Conservation (phyloP, 768 basidiomycete genomes). For the Calocybe gangraenosa region DNA sequence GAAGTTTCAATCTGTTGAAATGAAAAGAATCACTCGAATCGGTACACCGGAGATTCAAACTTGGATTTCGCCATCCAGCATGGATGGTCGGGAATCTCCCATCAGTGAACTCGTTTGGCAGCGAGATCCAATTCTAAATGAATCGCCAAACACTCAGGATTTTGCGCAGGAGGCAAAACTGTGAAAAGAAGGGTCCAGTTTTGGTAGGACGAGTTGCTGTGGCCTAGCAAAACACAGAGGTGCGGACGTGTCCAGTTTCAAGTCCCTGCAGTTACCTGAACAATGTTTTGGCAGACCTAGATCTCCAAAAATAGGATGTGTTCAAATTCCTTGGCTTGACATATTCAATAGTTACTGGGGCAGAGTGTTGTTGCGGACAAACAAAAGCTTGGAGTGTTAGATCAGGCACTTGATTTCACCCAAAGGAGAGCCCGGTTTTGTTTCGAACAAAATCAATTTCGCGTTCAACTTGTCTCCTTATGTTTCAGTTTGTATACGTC, state of each 20-base stretch:
- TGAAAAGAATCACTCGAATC: slow-evolving; percentile 43
- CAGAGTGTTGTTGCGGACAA: too few species aligned
- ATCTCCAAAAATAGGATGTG: slow-evolving; percentile 62
- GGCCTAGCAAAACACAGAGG: slow-evolving; percentile 52
- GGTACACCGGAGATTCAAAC: slow-evolving; percentile 54
- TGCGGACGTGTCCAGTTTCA: slow-evolving; percentile 23
- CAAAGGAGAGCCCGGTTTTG: slow-evolving; percentile 40
- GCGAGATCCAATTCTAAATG: slow-evolving; percentile 44
- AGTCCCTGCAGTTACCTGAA: slow-evolving; percentile 2
- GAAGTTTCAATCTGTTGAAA: slow-evolving; percentile 30
- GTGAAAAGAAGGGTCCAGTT: slow-evolving; percentile 56
- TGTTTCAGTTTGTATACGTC: slow-evolving; percentile 47
- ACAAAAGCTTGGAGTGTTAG: too few species aligned
- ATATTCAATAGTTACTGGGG: slow-evolving; percentile 79
- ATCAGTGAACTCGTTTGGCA: slow-evolving; percentile 38
- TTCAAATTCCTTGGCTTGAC: slow-evolving; percentile 72
- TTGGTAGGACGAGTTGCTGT: slow-evolving; percentile 55
- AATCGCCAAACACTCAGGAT: slow-evolving; percentile 54
- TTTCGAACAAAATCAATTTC: not conserved
- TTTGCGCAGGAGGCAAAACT: slow-evolving; percentile 49
- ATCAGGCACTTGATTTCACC: slow-evolving; percentile 25
- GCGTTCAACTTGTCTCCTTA: not conserved
- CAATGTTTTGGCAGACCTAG: slow-evolving; percentile 41
- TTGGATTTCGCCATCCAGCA: slow-evolving; percentile 50
- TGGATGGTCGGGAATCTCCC: slow-evolving; percentile 28